Conservation (phyloP, 2,329 filamentous ascomycete species). For the Aspergillus quadricinctus region DNA sequence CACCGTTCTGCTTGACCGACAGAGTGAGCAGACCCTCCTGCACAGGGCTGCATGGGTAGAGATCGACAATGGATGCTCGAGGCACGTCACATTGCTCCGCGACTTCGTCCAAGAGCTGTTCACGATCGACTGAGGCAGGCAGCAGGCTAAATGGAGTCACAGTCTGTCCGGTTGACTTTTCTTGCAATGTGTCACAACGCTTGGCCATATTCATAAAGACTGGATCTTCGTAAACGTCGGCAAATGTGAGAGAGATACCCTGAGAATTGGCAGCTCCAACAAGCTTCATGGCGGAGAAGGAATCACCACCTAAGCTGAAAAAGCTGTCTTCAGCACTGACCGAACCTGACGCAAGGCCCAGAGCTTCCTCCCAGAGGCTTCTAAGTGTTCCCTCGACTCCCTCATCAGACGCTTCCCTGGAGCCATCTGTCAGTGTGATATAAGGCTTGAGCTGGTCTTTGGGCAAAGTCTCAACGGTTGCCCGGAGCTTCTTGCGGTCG, state of each 20-base stretch:
- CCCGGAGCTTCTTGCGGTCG: constrained; percentile 37
- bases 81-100: constrained; percentile 28
- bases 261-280: constrained; percentile 39
- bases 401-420: constrained; percentile 21
- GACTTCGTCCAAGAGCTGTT: constrained; percentile 24
- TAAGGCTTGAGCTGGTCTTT: constrained; percentile 30
- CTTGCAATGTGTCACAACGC: constrained; percentile 15
- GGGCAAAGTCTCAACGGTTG: constrained; percentile 33
- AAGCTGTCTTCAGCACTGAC: constrained; percentile 44
- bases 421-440: constrained; percentile 18
- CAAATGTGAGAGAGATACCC: constrained; percentile 39
- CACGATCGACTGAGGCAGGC: constrained; percentile 14
- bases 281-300: constrained; percentile 45
- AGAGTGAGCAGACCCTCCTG: constrained; percentile 47
- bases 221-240: constrained; percentile 43
- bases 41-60: constrained; percentile 43
- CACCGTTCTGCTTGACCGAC: constrained; percentile 44
- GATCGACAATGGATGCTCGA: constrained; percentile 29
- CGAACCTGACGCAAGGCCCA: constrained; percentile 35
- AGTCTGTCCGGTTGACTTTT: not conserved
- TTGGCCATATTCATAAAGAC: constrained; percentile 42
- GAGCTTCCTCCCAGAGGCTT: constrained; percentile 36
- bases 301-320: constrained; percentile 46
- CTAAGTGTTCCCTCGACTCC: constrained; percentile 28
- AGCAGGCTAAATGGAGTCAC: constrained; percentile 28